A percentile compares a stretch with the other conserved stretches of the same genome.
Evolutionary conservation across 305 asterid species (phyloP).

Genomic region (Fraxinus sp.): DNA sequence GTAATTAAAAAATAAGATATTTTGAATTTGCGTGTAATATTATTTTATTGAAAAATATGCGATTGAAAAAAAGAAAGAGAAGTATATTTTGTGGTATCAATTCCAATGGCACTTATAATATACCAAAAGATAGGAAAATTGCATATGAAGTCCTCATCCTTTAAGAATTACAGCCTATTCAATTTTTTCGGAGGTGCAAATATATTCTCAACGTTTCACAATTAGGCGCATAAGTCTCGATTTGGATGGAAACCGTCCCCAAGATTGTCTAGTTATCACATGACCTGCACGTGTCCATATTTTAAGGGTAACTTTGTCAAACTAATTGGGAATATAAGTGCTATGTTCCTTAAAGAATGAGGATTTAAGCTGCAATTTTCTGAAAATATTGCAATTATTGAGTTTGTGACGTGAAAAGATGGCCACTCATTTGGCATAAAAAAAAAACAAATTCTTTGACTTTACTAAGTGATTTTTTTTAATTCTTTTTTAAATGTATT

Average conservation of each 20-base stretch:
- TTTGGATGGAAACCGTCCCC: neutral
- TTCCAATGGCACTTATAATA: neutral
- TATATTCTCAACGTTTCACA: neutral
- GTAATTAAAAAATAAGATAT: too few relatives aligned
- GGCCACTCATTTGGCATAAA: constrained; percentile 1
- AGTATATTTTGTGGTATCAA: neutral
- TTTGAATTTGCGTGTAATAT: too few relatives aligned
- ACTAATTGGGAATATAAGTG: neutral
- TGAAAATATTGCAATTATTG: neutral
- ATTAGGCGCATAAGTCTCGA: neutral
- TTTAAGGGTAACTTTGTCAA: neutral
- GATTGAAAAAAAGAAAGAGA: too few relatives aligned
- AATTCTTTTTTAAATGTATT: too few relatives aligned
- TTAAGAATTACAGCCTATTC: neutral
- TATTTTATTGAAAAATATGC: too few relatives aligned
- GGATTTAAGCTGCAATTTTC: neutral
- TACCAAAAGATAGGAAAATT: neutral
- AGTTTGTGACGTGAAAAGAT: neutral
- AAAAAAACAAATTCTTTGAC: too few relatives aligned
- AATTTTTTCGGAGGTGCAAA: neutral
- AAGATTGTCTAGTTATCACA: neutral
- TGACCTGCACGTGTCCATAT: neutral
- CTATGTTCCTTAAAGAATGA: neutral
- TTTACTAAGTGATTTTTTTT: too few relatives aligned
- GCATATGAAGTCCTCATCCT: neutral